Evolutionary conservation across 2,329 filamentous ascomycete genomes (phyloP).

Genomic region (Talaromyces marneffei): DNA sequence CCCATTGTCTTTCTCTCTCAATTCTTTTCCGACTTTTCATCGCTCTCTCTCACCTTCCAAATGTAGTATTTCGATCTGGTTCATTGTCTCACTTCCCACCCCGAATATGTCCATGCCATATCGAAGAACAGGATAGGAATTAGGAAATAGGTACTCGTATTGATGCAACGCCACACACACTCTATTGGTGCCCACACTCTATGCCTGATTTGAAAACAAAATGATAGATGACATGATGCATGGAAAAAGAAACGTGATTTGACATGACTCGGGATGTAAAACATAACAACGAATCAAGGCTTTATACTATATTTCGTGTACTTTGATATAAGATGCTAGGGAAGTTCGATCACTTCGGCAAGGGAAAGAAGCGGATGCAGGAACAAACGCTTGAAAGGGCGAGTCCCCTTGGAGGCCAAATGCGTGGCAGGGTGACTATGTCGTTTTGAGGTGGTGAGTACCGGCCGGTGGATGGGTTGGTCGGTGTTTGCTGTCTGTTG

Average conservation of each 20-base stretch:
- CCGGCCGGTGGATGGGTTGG: background rate
- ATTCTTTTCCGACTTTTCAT: too few relatives aligned
- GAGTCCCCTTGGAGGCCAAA: background rate
- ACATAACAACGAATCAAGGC: background rate
- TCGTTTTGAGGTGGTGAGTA: background rate
- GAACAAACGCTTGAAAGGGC: background rate
- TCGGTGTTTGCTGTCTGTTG: background rate
- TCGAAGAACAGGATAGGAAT: background rate
- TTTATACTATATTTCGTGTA: conserved; percentile 1
- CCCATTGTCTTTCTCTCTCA: too few relatives aligned
- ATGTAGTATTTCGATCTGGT: too few relatives aligned
- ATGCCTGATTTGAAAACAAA: conserved; percentile 3
- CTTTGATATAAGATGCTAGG: background rate
- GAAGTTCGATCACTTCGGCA: background rate
- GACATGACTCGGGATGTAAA: background rate
- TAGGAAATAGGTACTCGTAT: background rate
- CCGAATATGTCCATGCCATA: too few relatives aligned
- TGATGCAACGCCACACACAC: background rate
- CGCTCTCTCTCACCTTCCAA: too few relatives aligned
- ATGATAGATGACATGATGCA: background rate
- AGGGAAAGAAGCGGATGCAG: background rate
- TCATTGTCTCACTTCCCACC: too few relatives aligned
- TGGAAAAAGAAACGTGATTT: background rate
- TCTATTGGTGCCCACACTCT: background rate
- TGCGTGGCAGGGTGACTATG: background rate